phyloP scores from a whole-genome alignment of 2,329 filamentous ascomycete genomes.

The Tolypocladium endophyticum region DNA sequence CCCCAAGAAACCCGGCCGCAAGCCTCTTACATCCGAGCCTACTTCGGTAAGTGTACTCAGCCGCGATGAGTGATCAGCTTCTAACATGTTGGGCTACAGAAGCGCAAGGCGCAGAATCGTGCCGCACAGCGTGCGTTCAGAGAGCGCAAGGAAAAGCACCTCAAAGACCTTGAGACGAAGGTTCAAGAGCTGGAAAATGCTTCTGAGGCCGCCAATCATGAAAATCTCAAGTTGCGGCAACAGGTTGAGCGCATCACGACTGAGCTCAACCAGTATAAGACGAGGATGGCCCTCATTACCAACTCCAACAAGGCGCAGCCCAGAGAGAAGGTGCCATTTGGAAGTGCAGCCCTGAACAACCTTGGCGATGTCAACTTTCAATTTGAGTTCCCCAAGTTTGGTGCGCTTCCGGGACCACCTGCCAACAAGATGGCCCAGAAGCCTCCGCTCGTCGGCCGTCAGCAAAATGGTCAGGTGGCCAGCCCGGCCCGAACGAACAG shows the following conservation, averaged over 20 bases:
- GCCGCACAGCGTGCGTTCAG: conserved; percentile 89
- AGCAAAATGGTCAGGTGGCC: conserved; percentile 10
- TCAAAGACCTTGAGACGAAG: conserved; percentile 75
- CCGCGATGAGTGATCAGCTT: neutral
- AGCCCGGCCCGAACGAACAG: conserved; percentile 19
- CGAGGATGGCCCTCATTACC: conserved; percentile 57
- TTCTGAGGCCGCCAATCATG: conserved; percentile 71
- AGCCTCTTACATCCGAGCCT: conserved; percentile 89
- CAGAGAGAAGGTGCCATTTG: conserved; percentile 31
- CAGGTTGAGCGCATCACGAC: conserved; percentile 79
- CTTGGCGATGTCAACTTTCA: conserved; percentile 73
- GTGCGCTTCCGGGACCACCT: conserved; percentile 50
- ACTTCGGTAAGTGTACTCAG: conserved; percentile 66
- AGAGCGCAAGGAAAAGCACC: conserved; percentile 86
- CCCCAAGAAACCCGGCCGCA: conserved; percentile 91
- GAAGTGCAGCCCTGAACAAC: conserved; percentile 42
- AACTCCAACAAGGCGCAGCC: conserved; percentile 18
- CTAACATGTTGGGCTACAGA: conserved; percentile 39
- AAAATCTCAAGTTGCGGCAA: conserved; percentile 75
- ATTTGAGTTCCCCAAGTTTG: conserved; percentile 95
- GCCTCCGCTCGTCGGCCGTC: conserved; percentile 23
- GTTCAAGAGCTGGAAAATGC: conserved; percentile 69
- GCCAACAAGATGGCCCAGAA: conserved; percentile 15
- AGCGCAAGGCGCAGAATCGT: conserved; percentile 91
- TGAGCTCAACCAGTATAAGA: conserved; percentile 84